Evolutionary conservation across 768 basidiomycete species (phyloP), one percentile per base, ranked within the genome.

Genomic region (Kondoa subrosea): DNA sequence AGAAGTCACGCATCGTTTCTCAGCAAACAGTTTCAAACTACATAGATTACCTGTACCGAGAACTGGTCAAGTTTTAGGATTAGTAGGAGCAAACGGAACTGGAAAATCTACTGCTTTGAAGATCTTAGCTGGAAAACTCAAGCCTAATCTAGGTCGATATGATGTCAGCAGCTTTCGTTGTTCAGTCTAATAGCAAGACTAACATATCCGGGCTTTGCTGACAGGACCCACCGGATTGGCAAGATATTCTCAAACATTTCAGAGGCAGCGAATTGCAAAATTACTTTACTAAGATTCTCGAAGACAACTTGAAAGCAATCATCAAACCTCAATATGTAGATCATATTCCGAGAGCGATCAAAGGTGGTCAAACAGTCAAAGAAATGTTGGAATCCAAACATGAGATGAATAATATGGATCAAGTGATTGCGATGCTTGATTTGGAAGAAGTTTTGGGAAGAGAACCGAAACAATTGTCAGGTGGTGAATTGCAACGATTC

Each of bases 311-410:
- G 76, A 97, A 96, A 80, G 92, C 95, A 1, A 83, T 99, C 70
- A 97, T 97, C 77, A 99, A 99, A 79, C 95, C 95, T 0, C 95
- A 99, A 83, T 99, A 99, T 76, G 95, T 99, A 71, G 95, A 99
- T 77, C 92, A 97, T 77, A 96, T 99, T 74, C 95, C 95, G 2
- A 84, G 87, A 57, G 90, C 91, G 56, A 89, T 99, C 81, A 93
- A 97, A 78, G 91, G 87, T 66, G 81, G 80, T 61, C 83, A 89
- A 82, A 87, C 86, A 1, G 92, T 99, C 30, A 80, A 82, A 3
- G 81, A 89, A 75, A 96, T 99, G 93, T 84, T 99, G 69, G 87
- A 91, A 74, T 83, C 84, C 31, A 96, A 96, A 79, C 79, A 86
- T 32, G 91, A 99, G 77, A 81, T 83, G 17, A 85, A 90, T 75